phyloP scores from a whole-genome alignment of 352 stramenopile species.

The Plasmopara viticola region DNA sequence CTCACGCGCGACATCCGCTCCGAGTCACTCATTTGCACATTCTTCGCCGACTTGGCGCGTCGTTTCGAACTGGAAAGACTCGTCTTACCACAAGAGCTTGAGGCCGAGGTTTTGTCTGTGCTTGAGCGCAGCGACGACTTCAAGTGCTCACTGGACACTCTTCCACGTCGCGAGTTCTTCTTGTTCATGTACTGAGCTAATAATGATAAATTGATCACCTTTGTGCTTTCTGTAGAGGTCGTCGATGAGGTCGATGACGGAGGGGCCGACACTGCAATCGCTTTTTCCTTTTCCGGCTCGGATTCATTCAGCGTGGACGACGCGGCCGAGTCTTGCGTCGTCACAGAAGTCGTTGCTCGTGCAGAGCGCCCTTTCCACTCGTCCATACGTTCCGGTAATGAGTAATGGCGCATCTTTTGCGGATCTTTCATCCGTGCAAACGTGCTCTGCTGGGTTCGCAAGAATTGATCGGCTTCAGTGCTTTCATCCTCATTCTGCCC shows the following conservation, averaged over 20 bases:
- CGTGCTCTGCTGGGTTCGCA: slow-evolving; percentile 20
- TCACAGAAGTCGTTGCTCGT: slow-evolving; percentile 14
- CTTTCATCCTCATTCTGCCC: no score
- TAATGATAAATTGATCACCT: slow-evolving; percentile 23
- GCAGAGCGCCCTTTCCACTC: slow-evolving; percentile 13
- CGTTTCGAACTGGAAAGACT: slow-evolving; percentile 21
- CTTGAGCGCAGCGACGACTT: slow-evolving; percentile 21
- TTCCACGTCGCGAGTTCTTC: slow-evolving; percentile 13
- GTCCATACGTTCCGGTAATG: slow-evolving; percentile 13
- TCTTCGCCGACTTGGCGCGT: slow-evolving; percentile 35
- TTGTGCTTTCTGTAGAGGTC: slow-evolving; percentile 17
- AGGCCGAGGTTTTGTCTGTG: slow-evolving; percentile 8
- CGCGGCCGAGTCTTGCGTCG: slow-evolving; percentile 5
- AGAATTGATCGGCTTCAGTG: slow-evolving; percentile 9
- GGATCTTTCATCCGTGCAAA: slow-evolving; percentile 7
- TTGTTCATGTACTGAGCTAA: slow-evolving; percentile 21
- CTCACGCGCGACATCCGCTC: slow-evolving; percentile 55
- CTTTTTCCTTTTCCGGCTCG: slow-evolving; percentile 22
- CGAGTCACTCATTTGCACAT: slow-evolving; percentile 33
- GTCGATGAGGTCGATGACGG: slow-evolving; percentile 18
- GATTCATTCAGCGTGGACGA: slow-evolving; percentile 17
- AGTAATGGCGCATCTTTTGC: slow-evolving; percentile 16
- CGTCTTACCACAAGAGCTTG: slow-evolving; percentile 18
- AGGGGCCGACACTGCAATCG: slow-evolving; percentile 13
- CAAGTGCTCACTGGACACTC: slow-evolving; percentile 17